Base-by-base conservation (phyloP, 1,284 basidiomycete species). In the Filobasidium uniguttulatum region DNA sequence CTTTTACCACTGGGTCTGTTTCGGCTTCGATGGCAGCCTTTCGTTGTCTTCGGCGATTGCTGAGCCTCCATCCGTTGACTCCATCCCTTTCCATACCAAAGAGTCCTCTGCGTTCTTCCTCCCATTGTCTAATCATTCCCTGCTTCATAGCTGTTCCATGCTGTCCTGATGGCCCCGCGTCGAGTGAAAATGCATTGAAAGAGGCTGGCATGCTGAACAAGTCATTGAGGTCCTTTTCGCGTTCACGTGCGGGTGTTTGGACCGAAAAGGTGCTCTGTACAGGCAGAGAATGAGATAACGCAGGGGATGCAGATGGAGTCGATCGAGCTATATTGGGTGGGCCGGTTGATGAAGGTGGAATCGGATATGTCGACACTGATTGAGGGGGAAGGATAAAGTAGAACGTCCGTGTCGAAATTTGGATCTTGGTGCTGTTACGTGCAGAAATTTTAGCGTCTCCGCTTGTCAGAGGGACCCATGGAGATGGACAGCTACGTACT, bases 321-420 rank as follows among this genome's bases (percentile, higher is more conserved):
- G 37, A 47, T 58, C 3, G 60, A 60, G 49, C 64, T 58, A 17
- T 57, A 53, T n/a, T 60, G 57, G 17, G 60, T 55, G 53, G 64
- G 62, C 15, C 60, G 57, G n/a, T 65, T 57, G 56, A 66, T 59
- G 26, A 58, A 56, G 31, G 60, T 54, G 34, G 63, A 61, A 44
- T 66, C 57, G 56, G 67, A 63, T 60, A 67, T 61, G 4, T 64
- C 60, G 54, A 64, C 61, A 40, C 63, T 15, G 62, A 59, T 30
- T 68, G 63, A 5, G 71, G 73, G 17, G 89, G 91, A 9, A 96
- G 79, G 48, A 94, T 81, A 68, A 97, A 99, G 65, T 91, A 85
- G 71, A 99, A 99, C 46, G 88, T 91, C 49, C 93, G 83, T 40
- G 93, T 93, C 28, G 93, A 89, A 61, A 99, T 98, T 72, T 97